Percentiles rank a stretch among this genome's conserved stretches.
These are phyloP conservation scores for Nannochloropsis gaditana DNA, from an alignment of 108 stramenopile genomes.

Conservation along the genomic window DNA sequence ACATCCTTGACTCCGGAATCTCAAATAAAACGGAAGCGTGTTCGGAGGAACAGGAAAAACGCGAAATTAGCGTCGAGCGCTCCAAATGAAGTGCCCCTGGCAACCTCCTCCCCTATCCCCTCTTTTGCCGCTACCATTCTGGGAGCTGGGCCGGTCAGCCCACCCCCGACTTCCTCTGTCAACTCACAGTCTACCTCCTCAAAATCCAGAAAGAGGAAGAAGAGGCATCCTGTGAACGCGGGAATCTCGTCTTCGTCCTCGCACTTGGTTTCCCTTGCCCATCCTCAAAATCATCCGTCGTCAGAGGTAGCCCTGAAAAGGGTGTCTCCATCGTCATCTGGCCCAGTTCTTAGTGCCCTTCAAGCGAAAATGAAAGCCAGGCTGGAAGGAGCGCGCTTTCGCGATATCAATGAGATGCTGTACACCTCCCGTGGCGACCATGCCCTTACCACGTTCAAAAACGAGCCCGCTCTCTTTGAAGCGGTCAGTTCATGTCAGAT, in stretches of 20 bases:
- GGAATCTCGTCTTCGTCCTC: not conserved
- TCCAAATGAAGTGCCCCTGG: not conserved
- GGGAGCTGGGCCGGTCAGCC: not conserved
- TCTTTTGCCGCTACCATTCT: not conserved
- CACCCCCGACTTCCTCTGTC: not conserved
- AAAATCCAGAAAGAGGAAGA: not conserved
- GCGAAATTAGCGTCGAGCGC: not conserved
- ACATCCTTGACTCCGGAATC: too few relatives aligned
- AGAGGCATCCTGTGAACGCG: not conserved
- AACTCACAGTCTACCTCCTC: not conserved
- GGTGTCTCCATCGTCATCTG: not conserved
- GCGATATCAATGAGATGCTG: slow-evolving; percentile 91
- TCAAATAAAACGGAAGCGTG: not conserved
- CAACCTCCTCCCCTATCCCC: not conserved
- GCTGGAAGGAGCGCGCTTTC: slow-evolving; percentile 87
- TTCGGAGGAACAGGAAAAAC: not conserved
- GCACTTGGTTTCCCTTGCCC: not conserved
- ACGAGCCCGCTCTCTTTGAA: slow-evolving; percentile 82
- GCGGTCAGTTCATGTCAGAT: slow-evolving; percentile 49
- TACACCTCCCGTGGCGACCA: slow-evolving; percentile 75
- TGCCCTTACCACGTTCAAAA: slow-evolving; percentile 65
- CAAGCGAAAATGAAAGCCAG: slow-evolving; percentile 48
- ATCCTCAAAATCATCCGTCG: not conserved
- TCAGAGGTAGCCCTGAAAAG: not conserved
- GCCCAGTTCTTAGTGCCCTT: slow-evolving; percentile 22